Evolutionary conservation across 345 rosid species (phyloP), one percentile per base, ranked within the genome.

Genomic region (Anacardium occidentale): DNA sequence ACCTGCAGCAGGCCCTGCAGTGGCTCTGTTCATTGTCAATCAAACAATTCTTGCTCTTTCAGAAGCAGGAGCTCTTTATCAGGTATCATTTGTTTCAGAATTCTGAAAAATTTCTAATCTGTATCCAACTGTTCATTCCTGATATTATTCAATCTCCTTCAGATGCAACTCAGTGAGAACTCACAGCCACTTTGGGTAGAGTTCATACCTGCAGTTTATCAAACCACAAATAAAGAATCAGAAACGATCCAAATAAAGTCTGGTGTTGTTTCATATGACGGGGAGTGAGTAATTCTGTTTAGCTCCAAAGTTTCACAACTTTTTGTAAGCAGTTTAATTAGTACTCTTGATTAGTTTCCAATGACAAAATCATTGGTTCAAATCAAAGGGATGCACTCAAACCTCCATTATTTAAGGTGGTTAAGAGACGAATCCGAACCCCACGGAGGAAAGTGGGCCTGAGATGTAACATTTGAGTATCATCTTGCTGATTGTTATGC

Each of bases 41-140:
- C 94, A 87, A 75, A 89, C 84, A 21, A 89, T 89, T 72, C 85
- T 89, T 65, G 82, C 89, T 42, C 78, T 87, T 20, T 84, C 91
- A 48, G 88, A 89, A 71, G 78, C 78, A 71, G 94, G 91, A 78
- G 64, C 69, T 37, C 78, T 89, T 2, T 85, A 79, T 59, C 91
- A 87, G 94, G 94, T 85, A 85, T 62, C 59, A 10, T 4, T 10
- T 59, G 22, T 57, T 59, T 70, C 50, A 52, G 29, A 40, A 52
- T 37, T 29, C 61, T 20, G 48, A 50, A 54, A 10, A 56, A 26
- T 44, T 32, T 7, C 42, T 1, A 48, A 18, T 21, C 53, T n/a
- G 12, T 2, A 42, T 2, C 68, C 13, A 44, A 44, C 53, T 10
- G 53, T 60, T 42, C 44, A 60, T 60, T 40, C 17, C 3, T 17